Evolutionary conservation across 192 early-diverging fungal species (phyloP).

Genomic region (Haplosporangium gracile): DNA sequence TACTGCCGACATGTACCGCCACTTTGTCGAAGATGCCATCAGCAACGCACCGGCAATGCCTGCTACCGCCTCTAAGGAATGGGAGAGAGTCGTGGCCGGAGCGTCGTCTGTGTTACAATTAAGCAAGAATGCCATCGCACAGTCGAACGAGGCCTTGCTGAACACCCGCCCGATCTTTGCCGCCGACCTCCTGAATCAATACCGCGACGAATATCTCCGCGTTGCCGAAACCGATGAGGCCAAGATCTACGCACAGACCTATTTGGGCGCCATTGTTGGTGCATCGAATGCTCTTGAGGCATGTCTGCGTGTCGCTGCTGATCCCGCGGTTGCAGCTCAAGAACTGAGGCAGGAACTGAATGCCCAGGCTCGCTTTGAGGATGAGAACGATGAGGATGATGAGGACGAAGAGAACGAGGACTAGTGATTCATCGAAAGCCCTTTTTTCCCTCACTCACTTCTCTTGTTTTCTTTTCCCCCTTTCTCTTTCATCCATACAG

Average conservation of each 20-base stretch:
- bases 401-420: background rate
- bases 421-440: background rate
- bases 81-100: background rate
- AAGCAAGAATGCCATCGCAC: constrained; percentile 8
- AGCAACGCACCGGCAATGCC: background rate
- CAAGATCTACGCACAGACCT: constrained; percentile 9
- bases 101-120: background rate
- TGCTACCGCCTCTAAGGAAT: background rate
- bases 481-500: background rate
- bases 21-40: background rate
- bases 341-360: constrained; percentile 10
- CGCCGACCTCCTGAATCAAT: constrained; percentile 1
- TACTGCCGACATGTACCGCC: constrained; percentile 17
- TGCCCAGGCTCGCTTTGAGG: background rate
- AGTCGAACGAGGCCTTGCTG: background rate
- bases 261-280: background rate
- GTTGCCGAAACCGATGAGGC: background rate
- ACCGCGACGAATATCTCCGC: constrained; percentile 13
- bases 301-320: constrained; percentile 22
- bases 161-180: constrained; percentile 18
- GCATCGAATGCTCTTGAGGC: constrained; percentile 24
- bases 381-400: background rate
- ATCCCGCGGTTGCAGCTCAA: constrained; percentile 6
- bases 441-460: background rate
- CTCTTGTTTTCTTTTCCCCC: background rate